Percentiles rank a stretch among this genome's conserved stretches.
Evolutionary conservation across 768 basidiomycete genomes (phyloP).

Genomic region (Mycena epipterygia): DNA sequence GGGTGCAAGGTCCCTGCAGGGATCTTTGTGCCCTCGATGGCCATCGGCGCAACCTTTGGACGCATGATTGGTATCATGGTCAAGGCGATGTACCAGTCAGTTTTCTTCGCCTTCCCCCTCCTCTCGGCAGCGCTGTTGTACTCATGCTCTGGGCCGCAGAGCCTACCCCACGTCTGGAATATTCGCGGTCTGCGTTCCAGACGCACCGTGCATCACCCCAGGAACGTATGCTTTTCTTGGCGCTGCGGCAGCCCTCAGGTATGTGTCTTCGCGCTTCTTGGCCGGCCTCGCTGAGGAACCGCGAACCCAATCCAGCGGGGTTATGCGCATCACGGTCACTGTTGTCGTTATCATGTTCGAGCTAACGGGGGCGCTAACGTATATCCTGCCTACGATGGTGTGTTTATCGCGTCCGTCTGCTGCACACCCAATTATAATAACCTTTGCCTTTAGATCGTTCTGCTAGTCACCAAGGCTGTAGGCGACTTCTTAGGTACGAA

Average conservation of each 20-base stretch:
- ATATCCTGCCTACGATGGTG: conserved; percentile 98
- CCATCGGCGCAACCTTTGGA: conserved; percentile 96
- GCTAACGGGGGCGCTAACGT: conserved; percentile 95
- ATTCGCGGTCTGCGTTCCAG: conserved; percentile 91
- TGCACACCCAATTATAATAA: background rate
- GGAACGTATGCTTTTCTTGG: conserved; percentile 98
- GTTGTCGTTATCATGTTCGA: conserved; percentile 99
- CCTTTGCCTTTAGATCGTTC: conserved; percentile 79
- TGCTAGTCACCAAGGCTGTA: conserved; percentile 96
- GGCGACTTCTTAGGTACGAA: conserved; percentile 93
- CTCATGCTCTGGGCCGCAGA: conserved; percentile 43
- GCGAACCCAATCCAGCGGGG: conserved; percentile 70
- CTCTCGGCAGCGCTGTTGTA: background rate
- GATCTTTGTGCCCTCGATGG: conserved; percentile 99
- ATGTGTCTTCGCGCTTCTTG: conserved; percentile 31
- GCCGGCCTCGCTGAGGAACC: conserved; percentile 6
- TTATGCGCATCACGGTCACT: conserved; percentile 97
- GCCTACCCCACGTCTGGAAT: conserved; percentile 87
- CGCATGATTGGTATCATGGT: conserved; percentile 98
- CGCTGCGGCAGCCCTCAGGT: conserved; percentile 96
- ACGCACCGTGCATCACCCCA: conserved; percentile 97
- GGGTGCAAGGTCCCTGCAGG: conserved; percentile 98
- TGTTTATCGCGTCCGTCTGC: conserved; percentile 33
- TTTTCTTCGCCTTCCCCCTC: conserved; percentile 15
- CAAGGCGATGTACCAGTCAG: conserved; percentile 89